Base-by-base conservation (phyloP, 2,329 filamentous ascomycete genomes). In the Hypoxylon sp. region DNA sequence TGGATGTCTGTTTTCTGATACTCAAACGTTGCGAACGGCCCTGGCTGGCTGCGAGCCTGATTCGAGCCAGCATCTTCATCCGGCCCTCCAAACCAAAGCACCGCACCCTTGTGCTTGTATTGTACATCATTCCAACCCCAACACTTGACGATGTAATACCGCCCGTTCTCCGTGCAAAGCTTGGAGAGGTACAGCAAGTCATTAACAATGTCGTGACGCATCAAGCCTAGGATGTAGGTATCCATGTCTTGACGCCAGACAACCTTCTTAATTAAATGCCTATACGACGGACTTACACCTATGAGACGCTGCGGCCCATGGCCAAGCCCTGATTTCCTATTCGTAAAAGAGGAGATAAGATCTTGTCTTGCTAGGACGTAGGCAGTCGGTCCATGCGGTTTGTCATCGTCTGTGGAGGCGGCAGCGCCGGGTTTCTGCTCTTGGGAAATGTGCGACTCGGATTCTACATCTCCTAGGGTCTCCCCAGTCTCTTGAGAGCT, bases 181-280 rank as follows among this genome's bases (percentile, higher is more conserved):
- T 65, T 58, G 0, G 79, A 76, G 2, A 85, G 70, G 66, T 82
- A 77, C 4, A 83, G 60, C 10, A 92, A 76, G 0, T 83, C 78
- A 19, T 86, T 81, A 1, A 82, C 78, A 17, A 85, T 80, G 1
- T 82, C 78, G 4, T 82, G 77, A 3, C 86, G 84, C 78, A 90
- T 80, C 64, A 85, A 78, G 5, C 81, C 76, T 3, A 90, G 78
- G 0, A 91, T 73, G 27, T 86, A 80, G 0, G 80, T 76, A 35
- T 84, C 81, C 88, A 91, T 91, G 70, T 89, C 87, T 4, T 78
- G 44, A 31, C 88, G 83, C 84, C 83, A 88, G 24, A 81, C 76
- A 7, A 79, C 76, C n/a, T 60, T 66, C 1, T 13, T 6, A 0
- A 35, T 17, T 27, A 75, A 17, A 13, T 8, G 15, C 5, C 24